These are phyloP conservation scores for Coemansia sp. DNA, from an alignment of 192 early-diverging fungal genomes.

Conservation along the genomic window DNA sequence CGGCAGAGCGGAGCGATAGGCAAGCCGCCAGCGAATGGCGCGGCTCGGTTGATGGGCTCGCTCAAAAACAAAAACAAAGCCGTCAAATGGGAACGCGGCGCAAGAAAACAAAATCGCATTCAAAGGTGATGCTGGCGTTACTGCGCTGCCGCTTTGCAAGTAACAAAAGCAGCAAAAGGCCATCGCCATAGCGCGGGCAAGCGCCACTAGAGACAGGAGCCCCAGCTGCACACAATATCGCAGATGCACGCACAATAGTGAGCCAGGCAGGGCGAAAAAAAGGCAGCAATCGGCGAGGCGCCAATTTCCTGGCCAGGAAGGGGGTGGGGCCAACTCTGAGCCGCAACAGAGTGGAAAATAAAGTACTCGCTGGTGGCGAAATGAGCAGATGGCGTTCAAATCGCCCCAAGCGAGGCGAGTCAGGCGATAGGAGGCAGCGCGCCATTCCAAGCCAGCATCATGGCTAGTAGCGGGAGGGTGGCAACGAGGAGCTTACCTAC, in stretches of 20 bases:
- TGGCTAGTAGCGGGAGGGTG: background rate
- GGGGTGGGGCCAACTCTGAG: background rate
- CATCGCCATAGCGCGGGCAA: background rate
- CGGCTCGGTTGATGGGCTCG: background rate
- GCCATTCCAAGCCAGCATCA: background rate
- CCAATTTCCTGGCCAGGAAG: background rate
- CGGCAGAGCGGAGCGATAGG: slow-evolving; percentile 2
- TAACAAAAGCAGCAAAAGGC: background rate
- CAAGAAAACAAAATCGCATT: slow-evolving; percentile 1
- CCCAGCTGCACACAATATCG: background rate
- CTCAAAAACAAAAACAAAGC: slow-evolving; percentile 30
- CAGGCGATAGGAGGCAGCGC: background rate
- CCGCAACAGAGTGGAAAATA: background rate
- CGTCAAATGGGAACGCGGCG: slow-evolving; percentile 13
- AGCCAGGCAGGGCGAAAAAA: background rate
- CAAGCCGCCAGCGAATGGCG: slow-evolving; percentile 1
- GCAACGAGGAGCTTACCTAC: background rate
- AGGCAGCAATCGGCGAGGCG: background rate
- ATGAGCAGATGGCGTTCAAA: background rate
- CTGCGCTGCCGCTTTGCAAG: background rate
- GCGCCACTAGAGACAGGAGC: background rate
- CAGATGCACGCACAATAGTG: background rate
- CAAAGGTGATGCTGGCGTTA: background rate
- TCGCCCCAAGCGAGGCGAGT: background rate
- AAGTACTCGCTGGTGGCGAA: background rate